Evolutionary conservation across 148 eudicot species (phyloP), one percentile per base, ranked within the genome.

Genomic region (Rhododendron griersonianum): DNA sequence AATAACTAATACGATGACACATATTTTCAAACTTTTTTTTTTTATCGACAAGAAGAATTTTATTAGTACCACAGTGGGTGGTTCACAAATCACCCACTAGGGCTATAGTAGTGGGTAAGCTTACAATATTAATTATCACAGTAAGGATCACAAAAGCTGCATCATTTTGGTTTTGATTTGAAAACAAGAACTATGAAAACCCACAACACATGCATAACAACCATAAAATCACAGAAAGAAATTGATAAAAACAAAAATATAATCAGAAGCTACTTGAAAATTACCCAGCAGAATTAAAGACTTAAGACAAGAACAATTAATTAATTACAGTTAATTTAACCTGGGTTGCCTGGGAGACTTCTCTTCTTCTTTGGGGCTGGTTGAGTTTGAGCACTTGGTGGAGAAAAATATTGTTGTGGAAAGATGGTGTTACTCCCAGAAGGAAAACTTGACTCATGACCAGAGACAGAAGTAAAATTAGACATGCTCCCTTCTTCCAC

Each of bases 331-430:
- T 59, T 5, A 65, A 23, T 8, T 23, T 59, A 28, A 95, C 98
- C 98, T 94, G 98, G 98, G 89, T 95, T 92, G 73, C 98, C 98
- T 28, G 98, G 98, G 23, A 91, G 91, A 86, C 88, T 95, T 92
- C 98, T 90, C 85, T 92, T 95, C 90, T 89, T 93, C 92, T 93
- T 95, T 81, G 87, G 55, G 18, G 89, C 85, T 47, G 90, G 88
- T 37, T 74, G 87, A 83, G 80, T 73, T 45, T 87, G 89, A 73
- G 57, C 50, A 47, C 50, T 85, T 4, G 86, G 90, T 45, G 89
- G 84, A 77, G 89, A 79, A 55, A 86, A 90, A 28, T 87, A 89
- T 5, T 86, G 92, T 11, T 55, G 90, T 47, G 87, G 86, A 80
- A 86, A 86, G 48, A 82, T 74, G 65, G 28, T 81, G 50, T 55